These are phyloP conservation scores for Paratinospora sagittata DNA, from an alignment of 164 flowering plant genomes.

Conservation along the genomic window DNA sequence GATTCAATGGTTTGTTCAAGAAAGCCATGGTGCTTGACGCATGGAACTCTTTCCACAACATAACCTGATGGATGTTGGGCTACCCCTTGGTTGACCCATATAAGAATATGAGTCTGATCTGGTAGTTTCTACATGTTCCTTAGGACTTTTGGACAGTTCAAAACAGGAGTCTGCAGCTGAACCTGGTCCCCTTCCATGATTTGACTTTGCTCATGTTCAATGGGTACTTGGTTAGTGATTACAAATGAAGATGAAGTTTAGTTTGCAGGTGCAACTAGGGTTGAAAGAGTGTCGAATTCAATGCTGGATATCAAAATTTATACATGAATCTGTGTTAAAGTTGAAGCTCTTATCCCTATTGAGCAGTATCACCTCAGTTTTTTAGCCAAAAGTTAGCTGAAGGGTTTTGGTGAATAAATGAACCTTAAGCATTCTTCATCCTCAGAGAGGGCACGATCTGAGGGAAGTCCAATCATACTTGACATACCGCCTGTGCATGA, in stretches of 20 bases:
- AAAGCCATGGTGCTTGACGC: too few species aligned
- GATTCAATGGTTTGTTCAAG: too few species aligned
- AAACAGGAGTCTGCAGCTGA: neutral
- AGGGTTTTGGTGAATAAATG: neutral
- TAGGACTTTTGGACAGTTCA: too few species aligned
- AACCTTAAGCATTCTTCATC: conserved; percentile 93
- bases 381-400: neutral
- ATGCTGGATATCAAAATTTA: too few species aligned
- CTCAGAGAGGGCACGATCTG: conserved; percentile 74
- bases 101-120: neutral
- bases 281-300: too few species aligned
- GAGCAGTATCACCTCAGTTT: neutral
- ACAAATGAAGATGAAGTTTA: too few species aligned
- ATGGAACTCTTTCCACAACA: too few species aligned
- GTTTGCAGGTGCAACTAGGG: too few species aligned
- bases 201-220: too few species aligned
- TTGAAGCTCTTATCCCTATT: neutral
- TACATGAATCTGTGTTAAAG: neutral
- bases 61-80: neutral
- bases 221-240: too few species aligned
- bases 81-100: neutral
- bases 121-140: neutral
- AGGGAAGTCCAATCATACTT: conserved; percentile 90
- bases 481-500: conserved; percentile 54
- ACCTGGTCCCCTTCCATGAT: neutral